Evolutionary conservation across 768 basidiomycete genomes (phyloP).

Genomic region (Sistotremastrum niveocremeum): DNA sequence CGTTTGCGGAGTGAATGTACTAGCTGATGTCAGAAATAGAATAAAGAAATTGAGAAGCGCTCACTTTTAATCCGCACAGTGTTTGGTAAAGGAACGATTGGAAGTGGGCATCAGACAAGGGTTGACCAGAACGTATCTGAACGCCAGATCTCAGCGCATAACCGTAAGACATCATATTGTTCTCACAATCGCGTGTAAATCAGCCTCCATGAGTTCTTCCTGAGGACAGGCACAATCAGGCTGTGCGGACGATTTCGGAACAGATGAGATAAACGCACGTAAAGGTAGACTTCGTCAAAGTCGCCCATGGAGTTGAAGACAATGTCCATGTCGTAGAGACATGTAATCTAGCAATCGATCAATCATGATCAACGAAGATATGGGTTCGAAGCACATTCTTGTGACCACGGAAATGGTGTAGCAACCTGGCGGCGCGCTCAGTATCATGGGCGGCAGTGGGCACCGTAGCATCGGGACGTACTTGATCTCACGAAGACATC

Average conservation of each 20-base stretch:
- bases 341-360: constrained; percentile 56
- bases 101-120: constrained; percentile 82
- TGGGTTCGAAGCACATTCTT: constrained; percentile 63
- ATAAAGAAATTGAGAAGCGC: constrained; percentile 1
- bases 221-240: constrained; percentile 19
- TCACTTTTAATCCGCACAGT: constrained; percentile 79
- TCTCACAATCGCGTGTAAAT: constrained; percentile 92
- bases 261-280: constrained; percentile 33
- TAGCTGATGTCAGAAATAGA: constrained; percentile 4
- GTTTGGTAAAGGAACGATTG: constrained; percentile 98
- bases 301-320: constrained; percentile 84
- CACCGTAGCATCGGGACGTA: constrained; percentile 19
- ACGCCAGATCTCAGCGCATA: constrained; percentile 2
- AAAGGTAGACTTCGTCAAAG: constrained; percentile 94
- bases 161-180: background rate
- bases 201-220: constrained; percentile 99
- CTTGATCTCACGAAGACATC: constrained; percentile 93
- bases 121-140: constrained; percentile 77
- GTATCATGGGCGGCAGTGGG: background rate
- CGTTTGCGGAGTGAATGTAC: constrained; percentile 96
- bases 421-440: constrained; percentile 34
- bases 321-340: constrained; percentile 96
- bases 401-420: constrained; percentile 97
- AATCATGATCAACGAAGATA: background rate
- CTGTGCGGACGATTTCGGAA: background rate